phyloP scores from a whole-genome alignment of 306 rosid genomes.

The Canavalia ensiformis region DNA sequence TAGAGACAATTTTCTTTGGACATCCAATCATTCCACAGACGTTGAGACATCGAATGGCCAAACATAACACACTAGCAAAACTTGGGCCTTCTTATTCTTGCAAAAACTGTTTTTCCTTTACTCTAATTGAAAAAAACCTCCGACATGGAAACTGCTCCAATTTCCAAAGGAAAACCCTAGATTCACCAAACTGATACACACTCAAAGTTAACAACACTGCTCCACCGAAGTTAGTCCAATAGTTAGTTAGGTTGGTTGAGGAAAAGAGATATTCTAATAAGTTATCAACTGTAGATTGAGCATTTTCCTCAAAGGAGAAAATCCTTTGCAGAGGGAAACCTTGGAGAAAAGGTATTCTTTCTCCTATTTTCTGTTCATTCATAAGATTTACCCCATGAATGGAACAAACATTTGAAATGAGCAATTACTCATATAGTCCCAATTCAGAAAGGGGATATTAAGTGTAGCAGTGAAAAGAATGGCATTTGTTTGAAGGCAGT shows the following conservation, averaged over 20 bases:
- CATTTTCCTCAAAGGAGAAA: too few species aligned
- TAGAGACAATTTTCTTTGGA: neutral
- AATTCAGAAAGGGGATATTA: neutral
- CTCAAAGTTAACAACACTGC: conserved; percentile 4
- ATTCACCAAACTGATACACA: conserved; percentile 13
- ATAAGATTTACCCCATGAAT: conserved; percentile 2
- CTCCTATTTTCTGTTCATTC: too few species aligned
- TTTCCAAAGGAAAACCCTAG: conserved; percentile 6
- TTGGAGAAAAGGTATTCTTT: too few species aligned
- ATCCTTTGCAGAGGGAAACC: too few species aligned
- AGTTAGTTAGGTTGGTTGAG: too few species aligned
- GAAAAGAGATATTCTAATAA: too few species aligned
- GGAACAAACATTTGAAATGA: conserved; percentile 16
- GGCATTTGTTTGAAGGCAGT: neutral
- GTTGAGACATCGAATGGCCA: neutral
- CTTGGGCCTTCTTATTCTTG: neutral
- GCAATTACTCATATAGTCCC: neutral
- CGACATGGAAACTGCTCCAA: neutral
- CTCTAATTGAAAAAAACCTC: neutral
- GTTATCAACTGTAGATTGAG: too few species aligned
- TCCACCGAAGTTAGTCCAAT: neutral
- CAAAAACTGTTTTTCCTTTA: neutral
- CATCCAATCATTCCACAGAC: conserved; percentile 24
- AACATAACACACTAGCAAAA: neutral
- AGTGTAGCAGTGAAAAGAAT: neutral